phyloP scores from a whole-genome alignment of 768 basidiomycete genomes.

The Pseudohyphozyma bogoriensis region DNA sequence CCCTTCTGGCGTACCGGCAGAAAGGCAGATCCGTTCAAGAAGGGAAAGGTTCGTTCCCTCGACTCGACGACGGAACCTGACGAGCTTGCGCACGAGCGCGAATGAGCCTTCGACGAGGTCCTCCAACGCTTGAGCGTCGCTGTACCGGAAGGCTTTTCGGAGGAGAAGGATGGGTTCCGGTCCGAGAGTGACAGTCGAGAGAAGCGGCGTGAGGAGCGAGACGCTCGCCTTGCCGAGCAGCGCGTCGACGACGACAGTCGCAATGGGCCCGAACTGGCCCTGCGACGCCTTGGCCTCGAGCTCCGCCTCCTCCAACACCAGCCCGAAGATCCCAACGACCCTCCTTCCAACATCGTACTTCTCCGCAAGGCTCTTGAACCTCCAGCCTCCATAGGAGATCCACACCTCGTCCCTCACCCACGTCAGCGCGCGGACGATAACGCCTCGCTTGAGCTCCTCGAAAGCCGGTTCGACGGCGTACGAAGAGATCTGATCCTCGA shows the following conservation, averaged over 20 bases:
- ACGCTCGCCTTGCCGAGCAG: constrained; percentile 56
- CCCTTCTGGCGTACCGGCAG: neutral
- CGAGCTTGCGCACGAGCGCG: constrained; percentile 50
- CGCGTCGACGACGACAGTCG: constrained; percentile 49
- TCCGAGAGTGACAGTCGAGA: constrained; percentile 58
- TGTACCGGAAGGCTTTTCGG: constrained; percentile 53
- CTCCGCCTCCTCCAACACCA: constrained; percentile 44
- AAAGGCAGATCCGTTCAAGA: constrained; percentile 51
- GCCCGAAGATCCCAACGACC: constrained; percentile 56
- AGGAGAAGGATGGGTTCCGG: constrained; percentile 52
- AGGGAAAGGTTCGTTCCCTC: constrained; percentile 43
- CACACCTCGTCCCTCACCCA: constrained; percentile 82
- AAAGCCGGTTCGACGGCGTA: constrained; percentile 43
- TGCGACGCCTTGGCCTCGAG: neutral
- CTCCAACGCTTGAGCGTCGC: constrained; percentile 59
- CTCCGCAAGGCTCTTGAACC: constrained; percentile 68
- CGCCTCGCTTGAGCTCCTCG: constrained; percentile 70
- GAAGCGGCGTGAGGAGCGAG: constrained; percentile 65
- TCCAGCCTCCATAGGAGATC: constrained; percentile 77
- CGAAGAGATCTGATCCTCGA: constrained; percentile 56
- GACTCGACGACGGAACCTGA: constrained; percentile 53
- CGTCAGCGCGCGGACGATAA: constrained; percentile 61
- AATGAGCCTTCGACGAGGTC: constrained; percentile 61
- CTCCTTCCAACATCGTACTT: constrained; percentile 70
- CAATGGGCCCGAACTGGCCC: constrained; percentile 4